Evolutionary conservation across 352 stramenopile genomes (phyloP).

Genomic region (Phytophthora aleatoria): DNA sequence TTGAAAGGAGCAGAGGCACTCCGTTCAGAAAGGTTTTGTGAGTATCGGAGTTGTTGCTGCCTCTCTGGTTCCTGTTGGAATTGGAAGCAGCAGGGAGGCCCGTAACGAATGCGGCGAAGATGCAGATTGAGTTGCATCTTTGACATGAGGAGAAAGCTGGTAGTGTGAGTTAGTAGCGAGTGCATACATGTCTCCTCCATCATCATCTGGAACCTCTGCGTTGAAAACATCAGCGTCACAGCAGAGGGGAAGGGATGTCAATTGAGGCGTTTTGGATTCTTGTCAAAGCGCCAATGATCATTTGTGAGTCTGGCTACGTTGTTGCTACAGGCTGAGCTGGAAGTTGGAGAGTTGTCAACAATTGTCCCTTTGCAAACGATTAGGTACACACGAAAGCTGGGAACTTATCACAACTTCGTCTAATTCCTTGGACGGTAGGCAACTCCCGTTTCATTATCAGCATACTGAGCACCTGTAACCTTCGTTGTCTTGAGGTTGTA

Average conservation of each 20-base stretch:
- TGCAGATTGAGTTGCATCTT: slow-evolving; percentile 24
- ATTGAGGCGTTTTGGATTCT: slow-evolving; percentile 35
- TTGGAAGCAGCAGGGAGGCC: neutral
- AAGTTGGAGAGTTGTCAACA: neutral
- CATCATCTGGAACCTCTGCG: slow-evolving; percentile 22
- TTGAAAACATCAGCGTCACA: slow-evolving; percentile 28
- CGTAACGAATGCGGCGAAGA: slow-evolving; percentile 13
- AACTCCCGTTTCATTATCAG: slow-evolving; percentile 32
- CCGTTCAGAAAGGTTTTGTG: slow-evolving; percentile 12
- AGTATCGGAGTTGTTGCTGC: slow-evolving; percentile 1
- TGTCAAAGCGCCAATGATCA: slow-evolving; percentile 32
- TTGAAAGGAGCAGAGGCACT: slow-evolving; percentile 27
- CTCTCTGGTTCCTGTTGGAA: slow-evolving; percentile 2
- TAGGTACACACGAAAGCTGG: slow-evolving; percentile 14
- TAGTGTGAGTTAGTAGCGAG: slow-evolving; percentile 25
- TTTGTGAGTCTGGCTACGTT: slow-evolving; percentile 2
- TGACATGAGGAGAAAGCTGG: slow-evolving; percentile 22
- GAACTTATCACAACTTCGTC: slow-evolving; percentile 13
- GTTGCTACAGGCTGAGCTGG: slow-evolving; percentile 9
- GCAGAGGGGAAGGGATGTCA: slow-evolving; percentile 16
- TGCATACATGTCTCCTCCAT: slow-evolving; percentile 37
- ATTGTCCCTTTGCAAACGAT: slow-evolving; percentile 13
- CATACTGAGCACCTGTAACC: slow-evolving; percentile 8
- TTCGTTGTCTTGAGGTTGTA: slow-evolving; percentile 14
- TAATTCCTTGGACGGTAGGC: slow-evolving; percentile 28